Evolutionary conservation across 2,329 filamentous ascomycete species (phyloP).

Genomic region (Grosmannia serpens): DNA sequence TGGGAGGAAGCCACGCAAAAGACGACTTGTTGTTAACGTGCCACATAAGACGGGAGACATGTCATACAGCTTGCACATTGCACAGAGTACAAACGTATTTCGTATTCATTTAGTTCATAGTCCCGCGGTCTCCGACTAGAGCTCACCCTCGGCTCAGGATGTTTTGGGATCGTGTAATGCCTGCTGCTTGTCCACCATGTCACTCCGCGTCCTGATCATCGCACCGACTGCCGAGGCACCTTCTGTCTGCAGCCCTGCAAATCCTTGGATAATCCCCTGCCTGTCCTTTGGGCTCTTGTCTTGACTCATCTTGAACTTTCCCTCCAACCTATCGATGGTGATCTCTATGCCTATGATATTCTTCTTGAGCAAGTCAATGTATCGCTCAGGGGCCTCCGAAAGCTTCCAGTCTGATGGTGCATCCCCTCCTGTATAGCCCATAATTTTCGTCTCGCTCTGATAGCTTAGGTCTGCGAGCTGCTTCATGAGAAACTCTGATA

Average conservation of each 20-base stretch:
- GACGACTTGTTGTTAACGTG: too few species aligned
- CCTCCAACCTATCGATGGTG: slow-evolving; percentile 38
- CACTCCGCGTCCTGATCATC: background rate
- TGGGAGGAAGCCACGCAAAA: too few species aligned
- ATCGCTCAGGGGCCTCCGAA: slow-evolving; percentile 41
- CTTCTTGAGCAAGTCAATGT: slow-evolving; percentile 45
- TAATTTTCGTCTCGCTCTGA: slow-evolving; percentile 39
- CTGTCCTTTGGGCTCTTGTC: slow-evolving; percentile 41
- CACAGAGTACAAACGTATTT: too few species aligned
- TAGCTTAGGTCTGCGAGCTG: slow-evolving; percentile 40
- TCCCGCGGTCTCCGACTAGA: too few species aligned
- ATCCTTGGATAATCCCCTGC: slow-evolving; percentile 45
- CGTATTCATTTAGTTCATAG: too few species aligned
- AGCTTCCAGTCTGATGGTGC: slow-evolving; percentile 40
- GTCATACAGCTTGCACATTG: too few species aligned
- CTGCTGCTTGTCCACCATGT: background rate
- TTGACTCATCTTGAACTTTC: slow-evolving; percentile 59
- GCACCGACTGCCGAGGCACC: slow-evolving; percentile 10
- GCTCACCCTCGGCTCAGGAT: too few species aligned
- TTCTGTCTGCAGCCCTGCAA: slow-evolving; percentile 26
- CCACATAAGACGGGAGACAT: too few species aligned
- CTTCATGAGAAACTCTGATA: slow-evolving; percentile 29
- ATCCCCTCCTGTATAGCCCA: slow-evolving; percentile 37
- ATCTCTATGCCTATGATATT: slow-evolving; percentile 52
- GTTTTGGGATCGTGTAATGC: too few species aligned